Evolutionary conservation across 805 yeast species (phyloP), one percentile per base, ranked within the genome.

Genomic region (Saccharomycopsis microspora): DNA sequence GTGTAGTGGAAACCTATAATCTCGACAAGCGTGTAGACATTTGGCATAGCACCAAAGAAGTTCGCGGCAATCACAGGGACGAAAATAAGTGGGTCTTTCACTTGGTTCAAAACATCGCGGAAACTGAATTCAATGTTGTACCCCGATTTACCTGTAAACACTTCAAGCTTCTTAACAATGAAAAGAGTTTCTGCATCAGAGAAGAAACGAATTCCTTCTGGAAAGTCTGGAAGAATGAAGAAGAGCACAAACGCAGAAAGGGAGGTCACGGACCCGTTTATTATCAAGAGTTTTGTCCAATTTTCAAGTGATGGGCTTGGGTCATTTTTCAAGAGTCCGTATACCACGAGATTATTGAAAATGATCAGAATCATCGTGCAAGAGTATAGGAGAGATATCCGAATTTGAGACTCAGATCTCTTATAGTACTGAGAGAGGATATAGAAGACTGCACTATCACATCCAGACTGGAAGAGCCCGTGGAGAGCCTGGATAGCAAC

Each of bases 401-500:
- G 64, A 58, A 77, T 74, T 64, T 81, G 85, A 8, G 86, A 74
- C 61, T 82, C 89, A 11, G 62, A 62, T 45, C 79, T 71, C 38
- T 75, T 66, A 62, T 82, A 82, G 67, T 78, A 82, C 61, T 76
- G 76, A 34, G 83, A 69, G 57, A 82, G 67, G 47, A 82, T 68
- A 60, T 81, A 82, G 60, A 82, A 82, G 54, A 83, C 75, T 11
- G 85, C 81, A 1, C 89, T 88, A 65, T 82, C 82, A 55, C 82
- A 74, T 34, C 85, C 81, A 31, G 84, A 73, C 62, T 83, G 89
- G 49, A 78, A 72, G 37, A 78, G 58, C 51, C 89, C 90, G 27
- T 83, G 68, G 37, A 82, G 65, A 49, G 80, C 71, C 45, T 89
- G 74, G 45, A 83, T 74, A 5, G 75, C 78, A 43, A 76, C 68